Conservation (phyloP, 257 asterid genomes). For the Thymus mandschuricus region DNA sequence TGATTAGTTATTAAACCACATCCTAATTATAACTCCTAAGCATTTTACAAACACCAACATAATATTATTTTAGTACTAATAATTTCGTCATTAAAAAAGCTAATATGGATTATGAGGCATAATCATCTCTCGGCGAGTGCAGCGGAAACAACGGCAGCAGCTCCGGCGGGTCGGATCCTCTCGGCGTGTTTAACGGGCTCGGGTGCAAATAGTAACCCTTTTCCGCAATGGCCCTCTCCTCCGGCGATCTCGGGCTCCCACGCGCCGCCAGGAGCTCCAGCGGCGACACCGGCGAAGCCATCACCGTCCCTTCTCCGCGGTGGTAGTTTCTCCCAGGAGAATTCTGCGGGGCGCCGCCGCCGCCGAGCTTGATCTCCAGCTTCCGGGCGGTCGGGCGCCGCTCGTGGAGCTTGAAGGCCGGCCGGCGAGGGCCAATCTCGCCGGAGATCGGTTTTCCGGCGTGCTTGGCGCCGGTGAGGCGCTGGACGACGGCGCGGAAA, state of each 20-base stretch:
- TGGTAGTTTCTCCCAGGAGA: constrained; percentile 32
- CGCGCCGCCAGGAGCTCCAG: constrained; percentile 56
- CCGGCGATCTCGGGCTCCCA: constrained; percentile 61
- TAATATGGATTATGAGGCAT: constrained; percentile 13
- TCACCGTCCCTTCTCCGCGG: constrained; percentile 38
- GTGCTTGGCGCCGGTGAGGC: constrained; percentile 58
- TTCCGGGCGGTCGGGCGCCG: constrained; percentile 58
- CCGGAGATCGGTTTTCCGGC: constrained; percentile 39
- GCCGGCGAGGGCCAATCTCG: constrained; percentile 43
- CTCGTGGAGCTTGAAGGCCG: constrained; percentile 72
- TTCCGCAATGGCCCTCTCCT: constrained; percentile 63
- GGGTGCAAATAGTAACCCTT: constrained; percentile 82
- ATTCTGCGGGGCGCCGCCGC: constrained; percentile 15
- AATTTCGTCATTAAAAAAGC: constrained; percentile 1
- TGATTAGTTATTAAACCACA: neutral
- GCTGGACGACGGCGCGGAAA: constrained; percentile 80
- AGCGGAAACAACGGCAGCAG: constrained; percentile 85
- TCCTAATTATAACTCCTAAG: neutral
- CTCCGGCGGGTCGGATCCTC: constrained; percentile 74
- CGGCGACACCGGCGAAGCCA: constrained; percentile 80
- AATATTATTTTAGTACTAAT: neutral
- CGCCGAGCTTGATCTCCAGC: constrained; percentile 63
- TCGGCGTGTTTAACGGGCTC: constrained; percentile 60
- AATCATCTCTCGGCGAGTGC: constrained; percentile 45
- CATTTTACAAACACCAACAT: constrained; percentile 19